Evolutionary conservation across 192 early-diverging fungal species (phyloP), one percentile per base, ranked within the genome.

Genomic region (Spizellomyces sp.): DNA sequence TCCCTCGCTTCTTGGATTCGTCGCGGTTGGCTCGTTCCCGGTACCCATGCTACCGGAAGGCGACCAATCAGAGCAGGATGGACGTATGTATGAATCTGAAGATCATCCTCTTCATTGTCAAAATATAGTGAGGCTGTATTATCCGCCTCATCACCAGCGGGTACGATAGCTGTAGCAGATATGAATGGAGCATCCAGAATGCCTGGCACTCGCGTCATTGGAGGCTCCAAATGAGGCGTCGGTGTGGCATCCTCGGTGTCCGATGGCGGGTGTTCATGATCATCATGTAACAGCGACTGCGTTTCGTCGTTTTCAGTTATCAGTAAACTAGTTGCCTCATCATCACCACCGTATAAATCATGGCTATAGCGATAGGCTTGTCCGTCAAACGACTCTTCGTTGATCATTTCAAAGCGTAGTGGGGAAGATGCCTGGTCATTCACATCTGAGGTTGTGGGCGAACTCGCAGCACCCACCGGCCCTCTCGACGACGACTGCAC

Each of bases 31-130:
- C 19, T 12, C 41, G 52, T 46, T 9, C 66, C 66, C 2, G 72
- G 73, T 8, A 84, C 66, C 84, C 84, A 85, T 8, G 78, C 70
- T 0, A 85, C 67, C 8, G 84, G 84, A 8, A 85, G 66, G 17
- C 79, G 66, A 1, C 84, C 84, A 63, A 85, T 81, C 58, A 83
- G 74, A 9, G 84, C 84, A 10, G 84, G 84, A 69, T 83, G 84
- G 66, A 83, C 62, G 59, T 82, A 85, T 6, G 84, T 80, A 64
- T 80, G 77, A 8, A 84, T 19, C 50, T 80, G 79, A 41, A 79
- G 57, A 65, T 85, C 84, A 50, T 83, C 81, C 45, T 59, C 66
- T 10, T 57, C 56, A 42, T 81, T 58, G 36, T 73, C 58, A 22
- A 47, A 17, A 19, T 22, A 19, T 62, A 69, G 17, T 9, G 19